Evolutionary conservation across 1,284 basidiomycete species (phyloP), one percentile per base, ranked within the genome.

Genomic region (Afroboletus lepidellus): DNA sequence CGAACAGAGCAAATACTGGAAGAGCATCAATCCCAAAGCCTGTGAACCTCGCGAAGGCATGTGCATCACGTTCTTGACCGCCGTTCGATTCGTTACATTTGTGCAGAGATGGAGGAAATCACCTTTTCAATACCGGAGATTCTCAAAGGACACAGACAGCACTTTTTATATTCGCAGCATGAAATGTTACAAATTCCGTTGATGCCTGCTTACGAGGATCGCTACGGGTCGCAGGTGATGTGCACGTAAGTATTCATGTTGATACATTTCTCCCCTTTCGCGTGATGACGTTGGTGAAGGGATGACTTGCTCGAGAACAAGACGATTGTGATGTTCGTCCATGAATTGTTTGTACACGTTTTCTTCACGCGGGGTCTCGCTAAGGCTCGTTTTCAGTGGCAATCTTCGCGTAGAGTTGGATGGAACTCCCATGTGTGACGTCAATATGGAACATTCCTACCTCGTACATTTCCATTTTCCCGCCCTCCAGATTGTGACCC

Each of bases 1-100:
- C 60, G 81, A 91, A 46, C 96, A 98, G 67, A 89, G 87, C 63
- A 87, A 86, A 65, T 91, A 90, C 65, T 99, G 97, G 97, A 92
- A 88, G 68, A 86, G 75, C 58, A 78, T 98, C 41, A 83, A 87
- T 62, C 85, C 86, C 0, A 87, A 86, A 66, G 76, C 81, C 16
- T 90, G 85, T 60, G 89, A 93, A 65, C 90, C 92, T 11, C 78
- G 80, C 50, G 86, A 88, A 75, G 83, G 89, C 85, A 57, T 30
- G 56, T 47, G n/a, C 44, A 50, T 45, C 32, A 49, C 8, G 18
- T 50, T 46, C n/a, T 18, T 21, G 41, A 44, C 21, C 18, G 7
- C 23, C 5, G 13, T 41, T 53, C 29, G 24, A 37, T 45, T 34
- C 32, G 8, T 46, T 54, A 48, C 50, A 36, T 51, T 48, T 48